Percentiles rank a stretch among this genome's conserved stretches.
Conservation (phyloP, 768 basidiomycete genomes). For the Agaricus blazei region DNA sequence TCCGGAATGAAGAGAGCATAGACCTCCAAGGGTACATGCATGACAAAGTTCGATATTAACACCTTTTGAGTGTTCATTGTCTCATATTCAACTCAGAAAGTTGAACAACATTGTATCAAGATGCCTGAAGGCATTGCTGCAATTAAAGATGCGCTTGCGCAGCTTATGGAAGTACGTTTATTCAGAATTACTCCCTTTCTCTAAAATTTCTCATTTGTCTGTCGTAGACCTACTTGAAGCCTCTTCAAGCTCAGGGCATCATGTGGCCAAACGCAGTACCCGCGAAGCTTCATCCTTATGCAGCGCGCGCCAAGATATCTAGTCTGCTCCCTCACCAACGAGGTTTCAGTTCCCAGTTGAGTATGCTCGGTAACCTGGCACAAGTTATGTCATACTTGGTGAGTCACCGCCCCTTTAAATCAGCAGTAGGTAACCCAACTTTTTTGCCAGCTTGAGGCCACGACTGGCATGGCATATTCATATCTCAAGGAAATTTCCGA, state of each 20-base stretch:
- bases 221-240: conserved; percentile 19
- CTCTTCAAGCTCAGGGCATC: conserved; percentile 12
- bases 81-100: conserved; percentile 37
- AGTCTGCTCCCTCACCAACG: conserved; percentile 32
- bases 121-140: conserved; percentile 64
- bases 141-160: conserved; percentile 62
- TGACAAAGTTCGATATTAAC: conserved; percentile 57
- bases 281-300: conserved; percentile 36
- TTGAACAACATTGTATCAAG: conserved; percentile 72
- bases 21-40: conserved; percentile 86
- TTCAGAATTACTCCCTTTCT: not conserved
- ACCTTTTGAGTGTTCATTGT: not conserved
- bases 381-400: conserved; percentile 89
- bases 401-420: conserved; percentile 18
- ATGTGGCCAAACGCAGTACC: conserved; percentile 28
- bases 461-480: conserved; percentile 72
- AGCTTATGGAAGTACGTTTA: conserved; percentile 62
- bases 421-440: not conserved
- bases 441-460: conserved; percentile 68
- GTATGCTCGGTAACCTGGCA: conserved; percentile 54
- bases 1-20: conserved; percentile 85
- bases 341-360: conserved; percentile 49
- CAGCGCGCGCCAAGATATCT: conserved; percentile 39
- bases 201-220: not conserved
- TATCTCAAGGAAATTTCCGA: conserved; percentile 44